phyloP scores from a whole-genome alignment of 192 early-diverging fungal genomes.

The Backusella mclennaniae region DNA sequence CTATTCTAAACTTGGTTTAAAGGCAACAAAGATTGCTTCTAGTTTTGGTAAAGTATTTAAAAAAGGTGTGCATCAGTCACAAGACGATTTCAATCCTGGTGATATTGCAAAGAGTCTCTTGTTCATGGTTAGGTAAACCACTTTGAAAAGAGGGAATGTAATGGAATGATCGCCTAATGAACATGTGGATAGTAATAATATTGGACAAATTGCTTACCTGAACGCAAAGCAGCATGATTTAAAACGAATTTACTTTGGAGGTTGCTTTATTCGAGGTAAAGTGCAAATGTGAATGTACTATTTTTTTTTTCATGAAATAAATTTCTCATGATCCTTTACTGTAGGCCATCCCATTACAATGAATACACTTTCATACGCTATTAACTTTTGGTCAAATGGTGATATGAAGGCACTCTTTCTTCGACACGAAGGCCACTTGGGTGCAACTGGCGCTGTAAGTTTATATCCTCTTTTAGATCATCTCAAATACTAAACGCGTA shows the following conservation, averaged over 20 bases:
- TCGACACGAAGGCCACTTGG: conserved; percentile 96
- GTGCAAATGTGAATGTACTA: neutral
- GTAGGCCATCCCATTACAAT: conserved; percentile 93
- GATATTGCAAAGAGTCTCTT: conserved; percentile 90
- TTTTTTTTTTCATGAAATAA: neutral
- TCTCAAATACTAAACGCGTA: neutral
- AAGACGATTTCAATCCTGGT: conserved; percentile 61
- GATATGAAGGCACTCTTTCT: conserved; percentile 92
- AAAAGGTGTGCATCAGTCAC: conserved; percentile 62
- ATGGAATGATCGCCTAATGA: neutral
- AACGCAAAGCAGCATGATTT: conserved; percentile 93
- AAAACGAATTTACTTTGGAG: conserved; percentile 92
- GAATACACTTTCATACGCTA: conserved; percentile 96
- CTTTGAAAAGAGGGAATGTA: neutral
- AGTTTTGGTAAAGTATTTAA: conserved; percentile 97
- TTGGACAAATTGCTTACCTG: conserved; percentile 98
- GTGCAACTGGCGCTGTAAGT: conserved; percentile 82
- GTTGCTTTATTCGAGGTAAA: conserved; percentile 91
- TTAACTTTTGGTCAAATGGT: conserved; percentile 97
- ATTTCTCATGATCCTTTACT: neutral
- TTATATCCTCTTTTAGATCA: neutral
- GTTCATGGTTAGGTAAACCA: conserved; percentile 82
- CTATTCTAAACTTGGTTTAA: conserved; percentile 92
- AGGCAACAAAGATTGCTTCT: conserved; percentile 90
- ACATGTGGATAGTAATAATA: conserved; percentile 76